These are phyloP conservation scores for Aechmea fasciata DNA, from an alignment of 176 grass and related monocot genomes.

Conservation along the genomic window DNA sequence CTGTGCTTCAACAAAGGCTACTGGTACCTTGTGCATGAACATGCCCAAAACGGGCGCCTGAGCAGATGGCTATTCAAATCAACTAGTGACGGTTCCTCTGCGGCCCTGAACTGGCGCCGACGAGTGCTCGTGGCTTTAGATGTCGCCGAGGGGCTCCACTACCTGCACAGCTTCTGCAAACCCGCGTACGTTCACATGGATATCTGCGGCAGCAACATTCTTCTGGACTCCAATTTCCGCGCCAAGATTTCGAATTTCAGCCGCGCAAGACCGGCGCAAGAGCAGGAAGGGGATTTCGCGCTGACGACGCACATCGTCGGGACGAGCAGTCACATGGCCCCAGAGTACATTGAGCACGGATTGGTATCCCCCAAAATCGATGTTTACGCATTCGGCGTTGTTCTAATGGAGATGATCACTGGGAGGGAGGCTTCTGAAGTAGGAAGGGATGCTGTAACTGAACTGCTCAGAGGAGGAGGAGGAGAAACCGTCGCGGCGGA, in stretches of 20 bases:
- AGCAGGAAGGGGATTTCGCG: constrained; percentile 27
- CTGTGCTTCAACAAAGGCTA: constrained; percentile 39
- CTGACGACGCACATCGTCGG: constrained; percentile 55
- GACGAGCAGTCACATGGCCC: constrained; percentile 42
- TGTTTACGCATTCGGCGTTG: constrained; percentile 66
- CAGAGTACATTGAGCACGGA: constrained; percentile 68
- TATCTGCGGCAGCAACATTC: constrained; percentile 36
- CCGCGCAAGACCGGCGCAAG: constrained; percentile 24
- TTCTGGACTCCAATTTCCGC: constrained; percentile 39
- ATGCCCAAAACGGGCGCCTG: constrained; percentile 43
- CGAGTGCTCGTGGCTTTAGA: constrained; percentile 44
- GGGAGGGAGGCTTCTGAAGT: constrained; percentile 23
- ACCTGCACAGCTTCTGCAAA: constrained; percentile 53
- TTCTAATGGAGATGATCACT: constrained; percentile 60
- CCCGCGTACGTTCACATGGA: constrained; percentile 77
- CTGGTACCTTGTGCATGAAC: constrained; percentile 69
- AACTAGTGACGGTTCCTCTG: not conserved
- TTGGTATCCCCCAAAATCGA: constrained; percentile 56
- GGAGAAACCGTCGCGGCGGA: not conserved
- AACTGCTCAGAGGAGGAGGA: constrained; percentile 1
- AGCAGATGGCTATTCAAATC: constrained; percentile 30
- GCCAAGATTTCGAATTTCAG: constrained; percentile 59
- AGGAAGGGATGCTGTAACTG: not conserved
- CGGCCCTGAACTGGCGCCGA: constrained; percentile 42
- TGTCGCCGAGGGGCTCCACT: constrained; percentile 55